These are phyloP conservation scores for Babesia sp. DNA, from an alignment of 169 alveolate genomes.

Conservation along the genomic window DNA sequence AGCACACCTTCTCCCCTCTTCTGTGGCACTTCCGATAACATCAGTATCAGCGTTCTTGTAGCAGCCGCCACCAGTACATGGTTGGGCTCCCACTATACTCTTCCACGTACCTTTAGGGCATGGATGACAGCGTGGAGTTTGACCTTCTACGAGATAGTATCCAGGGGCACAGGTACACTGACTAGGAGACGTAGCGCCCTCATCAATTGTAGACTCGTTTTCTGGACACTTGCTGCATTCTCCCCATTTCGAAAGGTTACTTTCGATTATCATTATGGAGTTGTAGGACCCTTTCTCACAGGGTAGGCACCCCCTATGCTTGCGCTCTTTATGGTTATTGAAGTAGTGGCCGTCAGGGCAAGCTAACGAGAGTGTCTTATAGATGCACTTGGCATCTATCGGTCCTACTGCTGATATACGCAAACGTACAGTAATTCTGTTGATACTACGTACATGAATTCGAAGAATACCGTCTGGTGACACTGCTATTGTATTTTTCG, in stretches of 20 bases:
- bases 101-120: conserved; percentile 78
- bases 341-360: conserved; percentile 53
- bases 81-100: conserved; percentile 62
- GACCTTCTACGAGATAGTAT: conserved; percentile 49
- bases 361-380: conserved; percentile 19
- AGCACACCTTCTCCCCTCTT: conserved; percentile 72
- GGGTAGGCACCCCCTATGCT: conserved; percentile 65
- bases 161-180: conserved; percentile 82
- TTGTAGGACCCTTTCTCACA: conserved; percentile 80
- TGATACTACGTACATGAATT: conserved; percentile 9
- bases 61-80: conserved; percentile 69
- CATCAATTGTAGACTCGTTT: conserved; percentile 71
- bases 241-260: conserved; percentile 22
- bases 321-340: conserved; percentile 45
- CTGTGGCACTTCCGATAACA: conserved; percentile 70
- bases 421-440: not conserved
- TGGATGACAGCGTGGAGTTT: conserved; percentile 59
- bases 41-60: conserved; percentile 66
- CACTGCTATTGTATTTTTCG: not conserved
- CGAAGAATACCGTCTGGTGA: conserved; percentile 14
- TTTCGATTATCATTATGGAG: conserved; percentile 60
- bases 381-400: conserved; percentile 33
- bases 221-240: conserved; percentile 68
- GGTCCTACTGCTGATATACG: conserved; percentile 54
- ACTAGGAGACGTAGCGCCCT: conserved; percentile 72